Base-by-base conservation (phyloP, 1,284 basidiomycete genomes). In the Peniophora sp. region DNA sequence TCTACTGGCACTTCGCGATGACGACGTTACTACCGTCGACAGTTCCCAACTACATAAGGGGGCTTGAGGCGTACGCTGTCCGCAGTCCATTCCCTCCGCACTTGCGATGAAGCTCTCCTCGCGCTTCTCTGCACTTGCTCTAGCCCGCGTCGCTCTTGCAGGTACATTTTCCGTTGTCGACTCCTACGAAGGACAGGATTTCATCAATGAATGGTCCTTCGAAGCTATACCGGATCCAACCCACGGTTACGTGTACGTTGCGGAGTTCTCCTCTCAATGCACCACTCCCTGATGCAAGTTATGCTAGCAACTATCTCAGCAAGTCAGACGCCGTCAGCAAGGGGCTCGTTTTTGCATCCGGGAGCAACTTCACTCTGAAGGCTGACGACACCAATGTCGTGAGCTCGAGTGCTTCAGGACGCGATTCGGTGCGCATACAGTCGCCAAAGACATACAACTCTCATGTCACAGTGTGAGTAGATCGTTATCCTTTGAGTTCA, bases 311-410 rank as follows among this genome's bases (percentile, higher is more conserved):
- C 51, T 71, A 72, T 49, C 63, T 72, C 49, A 51, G 61, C 52
- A 51, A 57, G 49, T 34, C 55, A 10, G 62, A 57, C 1, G 70
- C 70, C 2, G 49, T 58, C 41, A 18, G 54, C 3, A 32, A 57
- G 23, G 69, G 70, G 51, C 57, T 72, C 27, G 65, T 65, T 15
- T 66, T 59, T 50, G 62, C 61, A 9, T 59, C 57, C 14, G 27
- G 48, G 3, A 49, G 61, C 55, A 55, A 64, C 2, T 69, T 72
- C 51, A 48, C 70, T 48, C 54, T 72, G 51, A 68, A 67, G 9
- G 66, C 66, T 0, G 69, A 71, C 52, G 34, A 64, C 48, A 62
- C 55, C 1, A 63, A 64, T 14, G 51, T 54, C 20, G 58, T 65
- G 27, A 49, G 37, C 43, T 24, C 60, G 15, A 57, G 50, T 24